Evolutionary conservation across 1,139 yeast species (phyloP).

Genomic region (Geotrichum carabidarum): DNA sequence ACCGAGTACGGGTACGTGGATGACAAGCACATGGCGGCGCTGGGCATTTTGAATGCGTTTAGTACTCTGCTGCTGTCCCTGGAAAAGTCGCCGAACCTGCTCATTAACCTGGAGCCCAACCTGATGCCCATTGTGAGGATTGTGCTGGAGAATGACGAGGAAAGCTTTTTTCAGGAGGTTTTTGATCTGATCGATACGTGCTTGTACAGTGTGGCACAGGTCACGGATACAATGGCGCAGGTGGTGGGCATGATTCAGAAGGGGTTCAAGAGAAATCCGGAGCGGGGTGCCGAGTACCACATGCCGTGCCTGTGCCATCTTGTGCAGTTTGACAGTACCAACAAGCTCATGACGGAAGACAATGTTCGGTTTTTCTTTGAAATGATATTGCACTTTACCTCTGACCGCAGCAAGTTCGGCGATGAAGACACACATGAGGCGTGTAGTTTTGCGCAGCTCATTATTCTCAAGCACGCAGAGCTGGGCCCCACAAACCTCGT

Average conservation of each 20-base stretch:
- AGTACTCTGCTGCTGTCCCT: conserved; percentile 77
- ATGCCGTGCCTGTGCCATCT: conserved; percentile 17
- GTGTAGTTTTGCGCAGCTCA: conserved; percentile 10
- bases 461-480: conserved; percentile 4
- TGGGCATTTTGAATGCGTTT: conserved; percentile 81
- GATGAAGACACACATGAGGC: conserved; percentile 8
- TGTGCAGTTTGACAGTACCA: conserved; percentile 5
- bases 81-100: conserved; percentile 69
- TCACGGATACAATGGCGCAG: conserved; percentile 9
- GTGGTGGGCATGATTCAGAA: conserved; percentile 13
- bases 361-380: conserved; percentile 12
- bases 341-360: conserved; percentile 7
- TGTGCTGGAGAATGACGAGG: conserved; percentile 44
- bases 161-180: conserved; percentile 18
- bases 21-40: conserved; percentile 72
- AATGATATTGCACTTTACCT: conserved; percentile 2
- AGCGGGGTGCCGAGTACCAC: conserved; percentile 17
- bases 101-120: conserved; percentile 63
- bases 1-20: conserved; percentile 43
- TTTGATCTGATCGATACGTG: conserved; percentile 20
- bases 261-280: conserved; percentile 11
- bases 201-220: not conserved
- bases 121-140: conserved; percentile 67
- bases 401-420: not conserved
- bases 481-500: not conserved